A percentile compares a stretch with the other conserved stretches of the same genome.
phyloP scores from a whole-genome alignment of 176 grass and related monocot species.

The Cenchrus purpureus region DNA sequence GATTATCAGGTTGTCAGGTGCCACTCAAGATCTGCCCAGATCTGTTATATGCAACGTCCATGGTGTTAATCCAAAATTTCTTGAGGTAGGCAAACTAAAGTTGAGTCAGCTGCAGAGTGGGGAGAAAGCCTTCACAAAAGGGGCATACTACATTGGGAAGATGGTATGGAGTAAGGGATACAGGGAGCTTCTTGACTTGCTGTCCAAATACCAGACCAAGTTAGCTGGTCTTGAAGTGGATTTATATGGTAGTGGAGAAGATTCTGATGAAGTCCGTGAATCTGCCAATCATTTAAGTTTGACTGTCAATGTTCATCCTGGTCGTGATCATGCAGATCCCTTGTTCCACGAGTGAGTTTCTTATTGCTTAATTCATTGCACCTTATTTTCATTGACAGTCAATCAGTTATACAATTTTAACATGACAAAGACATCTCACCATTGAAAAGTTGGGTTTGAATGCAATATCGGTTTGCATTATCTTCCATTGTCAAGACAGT shows the following conservation, averaged over 20 bases:
- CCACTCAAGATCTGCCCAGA: constrained; percentile 86
- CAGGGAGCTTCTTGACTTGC: constrained; percentile 78
- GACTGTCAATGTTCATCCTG: constrained; percentile 73
- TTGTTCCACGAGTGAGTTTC: constrained; percentile 88
- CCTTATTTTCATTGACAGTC: neutral
- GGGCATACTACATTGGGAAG: constrained; percentile 94
- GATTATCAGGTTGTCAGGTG: constrained; percentile 90
- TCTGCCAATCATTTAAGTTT: constrained; percentile 70
- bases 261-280: constrained; percentile 69
- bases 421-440: neutral
- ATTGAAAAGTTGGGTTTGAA: constrained; percentile 7
- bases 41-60: constrained; percentile 95
- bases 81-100: constrained; percentile 85
- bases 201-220: constrained; percentile 78
- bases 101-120: constrained; percentile 70
- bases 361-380: constrained; percentile 14
- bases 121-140: constrained; percentile 74
- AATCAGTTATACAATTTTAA: neutral
- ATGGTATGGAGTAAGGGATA: constrained; percentile 99
- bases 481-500: neutral
- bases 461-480: neutral
- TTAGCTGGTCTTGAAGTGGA: constrained; percentile 76
- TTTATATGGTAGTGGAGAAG: constrained; percentile 93
- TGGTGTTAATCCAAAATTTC: constrained; percentile 97
- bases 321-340: constrained; percentile 86